These are phyloP conservation scores for Chrysoporthe deuterocubensis DNA, from an alignment of 2,329 filamentous ascomycete species.

Conservation along the genomic window DNA sequence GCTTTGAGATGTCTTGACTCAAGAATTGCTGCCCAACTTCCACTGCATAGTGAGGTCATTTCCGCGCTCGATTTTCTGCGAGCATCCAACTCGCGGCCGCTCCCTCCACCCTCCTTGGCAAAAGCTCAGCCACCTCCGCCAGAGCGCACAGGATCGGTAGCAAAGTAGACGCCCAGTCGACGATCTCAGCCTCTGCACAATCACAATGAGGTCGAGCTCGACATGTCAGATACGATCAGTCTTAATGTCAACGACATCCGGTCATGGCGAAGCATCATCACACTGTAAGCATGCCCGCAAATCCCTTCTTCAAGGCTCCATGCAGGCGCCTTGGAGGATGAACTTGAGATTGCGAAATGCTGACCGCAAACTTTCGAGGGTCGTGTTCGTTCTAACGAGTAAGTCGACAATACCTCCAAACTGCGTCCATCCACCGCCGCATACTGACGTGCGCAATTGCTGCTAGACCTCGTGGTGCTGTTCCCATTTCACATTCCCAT, in stretches of 20 bases:
- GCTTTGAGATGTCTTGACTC: too few species aligned
- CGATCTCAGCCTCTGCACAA: neutral
- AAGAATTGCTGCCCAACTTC: too few species aligned
- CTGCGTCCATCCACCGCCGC: neutral
- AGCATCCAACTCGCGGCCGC: too few species aligned
- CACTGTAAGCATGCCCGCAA: conserved; percentile 43
- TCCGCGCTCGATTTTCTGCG: too few species aligned
- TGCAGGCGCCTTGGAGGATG: neutral
- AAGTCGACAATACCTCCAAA: conserved; percentile 42
- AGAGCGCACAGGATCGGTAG: too few species aligned
- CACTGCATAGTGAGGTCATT: too few species aligned
- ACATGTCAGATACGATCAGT: conserved; percentile 31
- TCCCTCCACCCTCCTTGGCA: too few species aligned
- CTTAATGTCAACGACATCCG: conserved; percentile 60
- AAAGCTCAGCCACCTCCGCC: too few species aligned
- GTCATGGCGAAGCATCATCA: conserved; percentile 72
- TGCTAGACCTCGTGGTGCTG: conserved; percentile 67
- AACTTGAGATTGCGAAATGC: neutral
- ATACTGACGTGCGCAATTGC: conserved; percentile 4
- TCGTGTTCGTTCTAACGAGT: conserved; percentile 74
- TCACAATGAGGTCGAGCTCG: conserved; percentile 16
- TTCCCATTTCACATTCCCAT: conserved; percentile 71
- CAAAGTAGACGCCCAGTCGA: neutral
- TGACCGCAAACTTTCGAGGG: conserved; percentile 22
- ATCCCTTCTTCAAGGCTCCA: neutral